These are phyloP conservation scores for Penicillium waksmanii DNA, from an alignment of 495 filamentous ascomycete genomes.

Conservation along the genomic window DNA sequence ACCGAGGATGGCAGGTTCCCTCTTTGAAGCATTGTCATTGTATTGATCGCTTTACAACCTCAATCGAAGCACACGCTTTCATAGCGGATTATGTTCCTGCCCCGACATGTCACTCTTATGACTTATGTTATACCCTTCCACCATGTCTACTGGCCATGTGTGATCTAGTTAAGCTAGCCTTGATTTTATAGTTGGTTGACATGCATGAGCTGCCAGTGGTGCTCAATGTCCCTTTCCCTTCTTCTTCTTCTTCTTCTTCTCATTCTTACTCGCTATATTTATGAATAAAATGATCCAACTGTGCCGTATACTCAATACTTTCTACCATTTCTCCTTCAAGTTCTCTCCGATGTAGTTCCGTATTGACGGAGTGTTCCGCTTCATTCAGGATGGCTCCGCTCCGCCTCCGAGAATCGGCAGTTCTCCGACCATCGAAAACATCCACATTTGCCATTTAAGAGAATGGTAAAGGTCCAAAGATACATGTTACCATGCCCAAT, in stretches of 20 bases:
- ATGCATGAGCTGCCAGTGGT: neutral
- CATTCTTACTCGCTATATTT: too few relatives aligned
- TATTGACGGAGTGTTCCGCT: slow-evolving; percentile 6
- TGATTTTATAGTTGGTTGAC: too few relatives aligned
- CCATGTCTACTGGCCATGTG: too few relatives aligned
- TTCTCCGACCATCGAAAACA: slow-evolving; percentile 2
- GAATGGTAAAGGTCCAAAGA: too few relatives aligned
- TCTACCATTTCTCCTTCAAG: neutral
- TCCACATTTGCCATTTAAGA: neutral
- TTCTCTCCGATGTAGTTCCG: neutral
- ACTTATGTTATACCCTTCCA: too few relatives aligned
- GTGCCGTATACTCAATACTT: neutral
- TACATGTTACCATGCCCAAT: too few relatives aligned
- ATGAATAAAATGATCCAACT: neutral
- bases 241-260: neutral
- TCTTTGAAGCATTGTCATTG: neutral
- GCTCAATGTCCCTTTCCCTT: neutral
- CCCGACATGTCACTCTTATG: too few relatives aligned
- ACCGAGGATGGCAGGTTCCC: neutral
- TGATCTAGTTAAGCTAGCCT: too few relatives aligned
- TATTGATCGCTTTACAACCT: neutral
- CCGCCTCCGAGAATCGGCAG: slow-evolving; percentile 24
- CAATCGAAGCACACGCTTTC: neutral
- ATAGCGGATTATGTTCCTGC: neutral
- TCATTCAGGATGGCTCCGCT: slow-evolving; percentile 8